Base-by-base conservation (phyloP, 129 eudicot species). In the Artemisia annua region DNA sequence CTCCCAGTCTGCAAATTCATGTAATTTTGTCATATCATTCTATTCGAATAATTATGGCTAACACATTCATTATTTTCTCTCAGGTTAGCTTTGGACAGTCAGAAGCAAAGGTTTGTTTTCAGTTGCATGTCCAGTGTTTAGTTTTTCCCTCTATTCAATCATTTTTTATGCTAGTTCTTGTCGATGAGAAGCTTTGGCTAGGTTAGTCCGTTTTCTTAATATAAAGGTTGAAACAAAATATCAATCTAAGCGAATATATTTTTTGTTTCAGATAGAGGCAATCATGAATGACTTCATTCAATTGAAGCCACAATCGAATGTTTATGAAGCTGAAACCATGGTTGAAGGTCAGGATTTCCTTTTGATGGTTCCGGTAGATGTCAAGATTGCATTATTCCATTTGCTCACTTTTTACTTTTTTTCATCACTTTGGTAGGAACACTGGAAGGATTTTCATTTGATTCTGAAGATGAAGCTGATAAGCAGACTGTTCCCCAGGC, bases 51-150 rank as follows among this genome's bases (percentile, higher is more conserved):
- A 63, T 57, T 71, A 26, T 58, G 80, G 48, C 73, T 74, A 60
- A 53, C 60, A 66, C 46, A 54, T 50, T 67, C 54, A 39, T 30
- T 28, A 49, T 61, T 43, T 46, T 78, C 62, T 14, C 76, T 80
- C 95, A 94, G 98, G 97, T 94, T 69, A 94, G 89, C 87, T 86
- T 94, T 86, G 98, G 97, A 71, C 94, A 75, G 70, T 87, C 98
- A 72, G 98, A 94, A 90, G 97, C 98, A 17, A 94, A 94, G 98
- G 98, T 94, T 18, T 63, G 85, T 76, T 53, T 66, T n/a, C 24
- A 8, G 61, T 68, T 71, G 14, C 66, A 22, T 71, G 69, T 43
- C 72, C 20, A 28, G 59, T 26, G 32, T 22, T 62, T 15, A 5
- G 24, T 26, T 44, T 48, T 32, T 61, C 59, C 67, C 4, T 44